A percentile compares a stretch with the other conserved stretches of the same genome.
These are phyloP conservation scores for Ceratocystis ficicola DNA, from an alignment of 2,329 filamentous ascomycete genomes.

Conservation along the genomic window DNA sequence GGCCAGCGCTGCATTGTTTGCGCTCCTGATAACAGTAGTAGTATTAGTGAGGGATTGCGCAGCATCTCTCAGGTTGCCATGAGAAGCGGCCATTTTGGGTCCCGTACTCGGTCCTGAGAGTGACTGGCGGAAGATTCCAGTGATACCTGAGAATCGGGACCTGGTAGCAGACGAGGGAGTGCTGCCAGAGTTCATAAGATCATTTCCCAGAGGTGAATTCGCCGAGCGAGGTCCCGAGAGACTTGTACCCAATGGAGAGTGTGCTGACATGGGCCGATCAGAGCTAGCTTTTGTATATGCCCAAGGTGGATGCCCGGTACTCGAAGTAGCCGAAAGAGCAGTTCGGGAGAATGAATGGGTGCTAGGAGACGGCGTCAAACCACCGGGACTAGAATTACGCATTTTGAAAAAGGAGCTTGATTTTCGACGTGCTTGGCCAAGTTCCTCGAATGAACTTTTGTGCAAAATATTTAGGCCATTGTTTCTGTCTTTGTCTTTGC, in stretches of 20 bases:
- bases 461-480: background rate
- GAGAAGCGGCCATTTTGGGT: constrained; percentile 3
- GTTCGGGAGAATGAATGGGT: background rate
- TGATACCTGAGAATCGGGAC: constrained; percentile 15
- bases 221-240: constrained; percentile 13
- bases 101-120: background rate
- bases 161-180: constrained; percentile 7
- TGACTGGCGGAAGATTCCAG: constrained; percentile 15
- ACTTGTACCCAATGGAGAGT: background rate
- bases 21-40: background rate
- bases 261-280: background rate
- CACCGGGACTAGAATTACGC: constrained; percentile 3
- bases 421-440: background rate
- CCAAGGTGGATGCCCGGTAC: background rate
- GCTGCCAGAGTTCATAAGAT: constrained; percentile 18
- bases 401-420: constrained; percentile 15
- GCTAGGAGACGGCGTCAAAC: background rate
- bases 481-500: background rate
- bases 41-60: background rate
- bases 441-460: background rate
- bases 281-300: background rate
- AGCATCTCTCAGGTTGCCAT: constrained; percentile 13
- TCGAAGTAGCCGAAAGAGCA: background rate
- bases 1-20: background rate
- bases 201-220: constrained; percentile 15